Conservation (phyloP, 805 yeast species). For the Ogataea paradorogensis region DNA sequence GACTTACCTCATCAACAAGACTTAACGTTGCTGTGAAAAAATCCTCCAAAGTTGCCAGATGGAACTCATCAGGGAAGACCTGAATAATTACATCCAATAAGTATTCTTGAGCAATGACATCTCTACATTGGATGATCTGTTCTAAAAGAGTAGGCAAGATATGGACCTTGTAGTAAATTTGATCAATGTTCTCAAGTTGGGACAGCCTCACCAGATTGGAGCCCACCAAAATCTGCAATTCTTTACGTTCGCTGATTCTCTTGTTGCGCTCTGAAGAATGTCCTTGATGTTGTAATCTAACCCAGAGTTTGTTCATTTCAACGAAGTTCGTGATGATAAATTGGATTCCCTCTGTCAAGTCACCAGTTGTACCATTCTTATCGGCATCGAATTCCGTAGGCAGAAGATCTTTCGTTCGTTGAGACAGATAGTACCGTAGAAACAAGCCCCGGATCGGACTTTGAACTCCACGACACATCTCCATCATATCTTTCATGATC, state of each 20-base stretch:
- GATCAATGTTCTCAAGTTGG: slow-evolving; percentile 75
- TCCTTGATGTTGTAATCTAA: slow-evolving; percentile 92
- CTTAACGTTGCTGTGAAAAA: slow-evolving; percentile 64
- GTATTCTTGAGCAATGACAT: slow-evolving; percentile 88
- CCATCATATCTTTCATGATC: slow-evolving; percentile 92
- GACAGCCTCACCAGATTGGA: slow-evolving; percentile 86
- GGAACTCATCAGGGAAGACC: slow-evolving; percentile 92
- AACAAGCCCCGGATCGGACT: slow-evolving; percentile 92
- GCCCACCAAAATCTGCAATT: slow-evolving; percentile 88
- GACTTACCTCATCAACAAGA: slow-evolving; percentile 67
- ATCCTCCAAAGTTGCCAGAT: slow-evolving; percentile 65
- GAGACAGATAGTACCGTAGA: slow-evolving; percentile 83
- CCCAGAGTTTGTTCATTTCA: slow-evolving; percentile 99
- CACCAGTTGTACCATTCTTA: slow-evolving; percentile 27
- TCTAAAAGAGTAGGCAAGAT: slow-evolving; percentile 81
- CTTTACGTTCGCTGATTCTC: slow-evolving; percentile 77
- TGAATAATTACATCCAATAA: slow-evolving; percentile 87
- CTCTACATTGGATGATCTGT: slow-evolving; percentile 90
- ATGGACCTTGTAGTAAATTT: slow-evolving; percentile 42
- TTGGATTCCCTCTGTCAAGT: slow-evolving; percentile 65
- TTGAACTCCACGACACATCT: slow-evolving; percentile 96
- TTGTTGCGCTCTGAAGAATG: slow-evolving; percentile 77
- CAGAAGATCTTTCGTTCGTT: slow-evolving; percentile 67
- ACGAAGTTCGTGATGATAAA: slow-evolving; percentile 84
- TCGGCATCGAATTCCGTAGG: slow-evolving; percentile 36